Evolutionary conservation across 306 rosid species (phyloP), one percentile per base, ranked within the genome.

Genomic region (Cercis canadensis): DNA sequence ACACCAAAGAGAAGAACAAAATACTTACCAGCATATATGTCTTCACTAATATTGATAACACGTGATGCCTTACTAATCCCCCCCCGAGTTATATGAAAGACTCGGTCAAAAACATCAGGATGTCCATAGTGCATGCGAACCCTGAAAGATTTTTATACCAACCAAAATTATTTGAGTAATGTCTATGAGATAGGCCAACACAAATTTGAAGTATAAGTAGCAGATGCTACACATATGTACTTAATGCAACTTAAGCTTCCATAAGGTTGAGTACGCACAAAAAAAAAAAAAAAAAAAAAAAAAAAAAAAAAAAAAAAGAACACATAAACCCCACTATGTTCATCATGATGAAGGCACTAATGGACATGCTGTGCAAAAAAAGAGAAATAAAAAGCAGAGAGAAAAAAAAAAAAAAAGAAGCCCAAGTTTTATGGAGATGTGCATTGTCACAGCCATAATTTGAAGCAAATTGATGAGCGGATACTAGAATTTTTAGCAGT

Each of bases 91-190:
- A 89, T 87, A 72, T 93, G 98, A 84, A 93, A 93, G 71, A 94
- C 69, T 54, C 98, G 84, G 68, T 94, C 98, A 84, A 94, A 94
- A 60, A 94, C 97, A 81, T 94, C 98, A 8, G 98, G 98, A 75
- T 94, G 97, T 51, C 98, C 98, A 78, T 94, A 94, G 84, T 94
- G 98, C 98, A 94, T 94, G 49, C 98, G 96, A n/a, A 90, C 96
- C 67, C 98, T 94, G 92, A 82, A 84, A 81, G 62, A 6, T 56
- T 49, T 62, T 24, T 37, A 5, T 19, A 15, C 12, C 47, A n/a
- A 75, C 43, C 24, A 59, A 73, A 59, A 49, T 40, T 68, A 49
- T 55, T 13, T 51, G 63, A 75, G 65, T 8, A 67, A 49, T 10
- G 45, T 43, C 51, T 5, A 21, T 7, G 46, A 73, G 21, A 29